phyloP scores from a whole-genome alignment of 1,139 yeast genomes.

The Casaregolazyma lundiana region DNA sequence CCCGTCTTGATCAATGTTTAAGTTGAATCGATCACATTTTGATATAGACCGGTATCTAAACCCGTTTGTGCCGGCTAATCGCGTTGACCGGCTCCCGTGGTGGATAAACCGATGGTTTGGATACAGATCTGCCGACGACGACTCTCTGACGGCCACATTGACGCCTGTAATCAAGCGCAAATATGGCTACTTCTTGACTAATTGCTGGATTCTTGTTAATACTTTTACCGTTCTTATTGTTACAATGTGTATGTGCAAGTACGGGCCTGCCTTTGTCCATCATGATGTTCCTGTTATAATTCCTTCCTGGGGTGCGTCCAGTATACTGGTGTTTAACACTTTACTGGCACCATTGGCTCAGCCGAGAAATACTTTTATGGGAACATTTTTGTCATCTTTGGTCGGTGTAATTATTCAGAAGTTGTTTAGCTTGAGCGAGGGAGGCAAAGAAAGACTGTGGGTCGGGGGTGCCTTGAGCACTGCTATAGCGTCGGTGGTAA shows the following conservation, averaged over 20 bases:
- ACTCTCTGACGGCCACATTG: constrained; percentile 8
- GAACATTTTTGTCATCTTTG: constrained; percentile 52
- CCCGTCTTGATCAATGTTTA: too few relatives aligned
- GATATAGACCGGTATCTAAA: constrained; percentile 23
- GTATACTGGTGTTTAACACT: constrained; percentile 58
- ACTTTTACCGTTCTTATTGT: constrained; percentile 52
- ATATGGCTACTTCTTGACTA: constrained; percentile 12
- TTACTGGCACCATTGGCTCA: constrained; percentile 59
- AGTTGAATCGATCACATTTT: too few relatives aligned
- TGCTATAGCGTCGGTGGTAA: constrained; percentile 50
- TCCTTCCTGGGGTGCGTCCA: constrained; percentile 62
- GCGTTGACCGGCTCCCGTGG: constrained; percentile 22
- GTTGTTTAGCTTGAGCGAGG: constrained; percentile 39
- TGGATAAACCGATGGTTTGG: constrained; percentile 23
- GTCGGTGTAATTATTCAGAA: constrained; percentile 55
- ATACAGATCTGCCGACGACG: constrained; percentile 14
- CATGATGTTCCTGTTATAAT: constrained; percentile 52
- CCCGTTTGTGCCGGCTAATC: constrained; percentile 21
- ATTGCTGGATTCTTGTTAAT: constrained; percentile 26
- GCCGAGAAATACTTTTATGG: constrained; percentile 56
- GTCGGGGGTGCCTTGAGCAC: constrained; percentile 60
- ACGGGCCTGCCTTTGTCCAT: constrained; percentile 43
- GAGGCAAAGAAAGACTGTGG: constrained; percentile 45
- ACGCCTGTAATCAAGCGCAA: constrained; percentile 10
- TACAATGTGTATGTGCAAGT: constrained; percentile 49